Base-by-base conservation (phyloP, 495 filamentous ascomycete genomes). In the Aspergillus asperescens region DNA sequence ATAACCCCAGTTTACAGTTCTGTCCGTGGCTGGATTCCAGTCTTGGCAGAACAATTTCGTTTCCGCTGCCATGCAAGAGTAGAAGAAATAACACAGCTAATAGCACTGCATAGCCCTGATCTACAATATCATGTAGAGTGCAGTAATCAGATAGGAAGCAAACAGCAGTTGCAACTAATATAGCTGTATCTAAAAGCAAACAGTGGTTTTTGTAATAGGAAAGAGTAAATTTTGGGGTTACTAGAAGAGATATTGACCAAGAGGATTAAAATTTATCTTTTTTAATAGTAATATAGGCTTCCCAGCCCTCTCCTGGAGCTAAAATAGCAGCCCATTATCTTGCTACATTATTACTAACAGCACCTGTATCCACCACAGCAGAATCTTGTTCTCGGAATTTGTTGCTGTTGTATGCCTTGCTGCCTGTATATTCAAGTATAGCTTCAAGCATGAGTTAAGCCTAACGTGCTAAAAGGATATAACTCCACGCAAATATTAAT, bases 211-310 rank as follows among this genome's bases (percentile, higher is more conserved):
- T 48, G 20, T 10, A 19, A 27, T 27, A 29, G 2, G 15, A 48
- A 18, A 48, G 29, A 3, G 12, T 10, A 22, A 48, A 47, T 35
- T n/a, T 34, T 18, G 16, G 45, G 20, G 22, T 27, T 25, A 31
- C 31, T 12, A 19, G 45, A 48, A 48, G 45, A 38, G 45, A 18
- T 48, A 48, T 38, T 38, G 45, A 48, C 45, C 45, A 48, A 27
- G 45, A 31, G 1, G 45, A 35, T 32, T 9, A 19, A 27, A 37
- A 48, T 37, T 38, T 48, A n/a, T 23, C 31, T 25, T 38, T 48
- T 2, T 27, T n/a, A 27, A 20, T 48, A 15, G 29, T 1, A 16
- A 38, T 48, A 18, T 37, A 48, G 32, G 45, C 45, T 20, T 35
- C 31, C 22, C 45, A 48, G 5, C 45, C 45, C 31, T 37, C 31